A percentile compares a stretch with the other conserved stretches of the same genome.
phyloP scores from a whole-genome alignment of 495 filamentous ascomycete species.

The Cetradonia linearis region DNA sequence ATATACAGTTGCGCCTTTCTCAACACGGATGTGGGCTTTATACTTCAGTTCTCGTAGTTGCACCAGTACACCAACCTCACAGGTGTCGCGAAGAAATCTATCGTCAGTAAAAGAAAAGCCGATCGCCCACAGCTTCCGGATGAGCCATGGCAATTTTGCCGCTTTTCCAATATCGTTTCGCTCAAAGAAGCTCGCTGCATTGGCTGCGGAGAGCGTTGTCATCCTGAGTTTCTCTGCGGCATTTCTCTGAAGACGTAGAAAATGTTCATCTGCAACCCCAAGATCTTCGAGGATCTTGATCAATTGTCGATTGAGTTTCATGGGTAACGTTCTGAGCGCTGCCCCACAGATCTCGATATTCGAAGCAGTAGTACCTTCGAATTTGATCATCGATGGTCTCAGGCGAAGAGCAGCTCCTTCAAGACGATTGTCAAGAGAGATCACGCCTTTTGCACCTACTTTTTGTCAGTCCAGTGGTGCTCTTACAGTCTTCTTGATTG shows the following conservation, averaged over 20 bases:
- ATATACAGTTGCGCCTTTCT: constrained; percentile 58
- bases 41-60: constrained; percentile 65
- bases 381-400: constrained; percentile 72
- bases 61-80: constrained; percentile 55
- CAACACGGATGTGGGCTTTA: constrained; percentile 59
- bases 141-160: constrained; percentile 47
- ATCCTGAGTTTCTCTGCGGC: constrained; percentile 47
- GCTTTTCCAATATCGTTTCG: constrained; percentile 42
- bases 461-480: no score
- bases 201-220: constrained; percentile 42
- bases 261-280: constrained; percentile 42
- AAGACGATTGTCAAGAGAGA: constrained; percentile 53
- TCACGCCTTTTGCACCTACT: constrained; percentile 59
- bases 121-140: constrained; percentile 43
- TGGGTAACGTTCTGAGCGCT: constrained; percentile 50
- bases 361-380: constrained; percentile 40
- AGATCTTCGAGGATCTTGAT: constrained; percentile 81
- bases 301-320: constrained; percentile 63
- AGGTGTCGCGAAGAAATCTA: constrained; percentile 48
- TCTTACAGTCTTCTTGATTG: no score
- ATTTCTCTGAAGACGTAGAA: constrained; percentile 48
- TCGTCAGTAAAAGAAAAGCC: constrained; percentile 54
- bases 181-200: constrained; percentile 54
- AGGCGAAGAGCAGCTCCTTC: constrained; percentile 44
- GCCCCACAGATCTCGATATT: constrained; percentile 68